phyloP scores from a whole-genome alignment of 768 basidiomycete species.

The Pulveroboletus sp. region DNA sequence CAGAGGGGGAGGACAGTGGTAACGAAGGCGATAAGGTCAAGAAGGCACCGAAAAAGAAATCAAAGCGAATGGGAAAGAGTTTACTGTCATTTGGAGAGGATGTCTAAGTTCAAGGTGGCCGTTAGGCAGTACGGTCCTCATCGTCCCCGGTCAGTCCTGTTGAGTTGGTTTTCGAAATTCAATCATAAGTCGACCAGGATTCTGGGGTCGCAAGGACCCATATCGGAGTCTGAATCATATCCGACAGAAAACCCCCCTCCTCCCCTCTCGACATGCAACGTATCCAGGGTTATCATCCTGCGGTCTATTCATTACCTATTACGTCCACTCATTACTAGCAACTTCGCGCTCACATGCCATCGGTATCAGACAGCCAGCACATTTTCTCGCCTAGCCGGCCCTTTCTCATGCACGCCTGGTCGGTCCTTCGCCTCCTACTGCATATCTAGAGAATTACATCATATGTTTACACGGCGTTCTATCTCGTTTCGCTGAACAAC shows the following conservation, averaged over 20 bases:
- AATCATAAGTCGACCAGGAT: background rate
- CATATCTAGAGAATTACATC: conserved; percentile 2
- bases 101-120: conserved; percentile 12
- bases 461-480: conserved; percentile 1
- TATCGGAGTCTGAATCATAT: background rate
- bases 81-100: conserved; percentile 35
- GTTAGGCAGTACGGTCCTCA: background rate
- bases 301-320: conserved; percentile 3
- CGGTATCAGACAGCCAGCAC: conserved; percentile 7
- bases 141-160: conserved; percentile 5
- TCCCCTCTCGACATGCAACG: background rate
- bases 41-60: conserved; percentile 46
- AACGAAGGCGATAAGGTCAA: conserved; percentile 18
- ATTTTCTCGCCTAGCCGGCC: background rate
- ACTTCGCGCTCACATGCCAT: background rate
- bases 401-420: conserved; percentile 6
- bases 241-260: background rate
- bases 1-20: conserved; percentile 29
- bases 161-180: background rate
- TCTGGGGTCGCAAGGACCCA: background rate
- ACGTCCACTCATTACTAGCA: conserved; percentile 9
- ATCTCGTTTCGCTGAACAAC: background rate
- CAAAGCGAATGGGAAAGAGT: conserved; percentile 43
- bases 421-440: conserved; percentile 4
- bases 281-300: conserved; percentile 5